Evolutionary conservation across 371 early-diverging fungal species (phyloP).

Genomic region (Chytridiales sp.): DNA sequence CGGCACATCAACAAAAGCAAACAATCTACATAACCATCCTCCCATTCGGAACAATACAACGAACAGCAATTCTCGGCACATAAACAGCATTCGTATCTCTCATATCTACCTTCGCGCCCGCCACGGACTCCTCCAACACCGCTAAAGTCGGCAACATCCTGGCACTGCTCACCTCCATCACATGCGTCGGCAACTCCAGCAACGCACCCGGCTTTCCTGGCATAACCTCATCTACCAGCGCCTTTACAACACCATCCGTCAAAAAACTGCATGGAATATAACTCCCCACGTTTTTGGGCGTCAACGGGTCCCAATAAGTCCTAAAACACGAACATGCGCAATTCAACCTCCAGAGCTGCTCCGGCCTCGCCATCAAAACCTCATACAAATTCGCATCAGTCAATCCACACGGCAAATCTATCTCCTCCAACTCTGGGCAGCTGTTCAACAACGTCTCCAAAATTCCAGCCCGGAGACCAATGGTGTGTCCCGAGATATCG

Average conservation of each 20-base stretch:
- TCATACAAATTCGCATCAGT: slow-evolving; percentile 27
- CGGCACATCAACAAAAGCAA: too few relatives aligned
- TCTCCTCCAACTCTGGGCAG: slow-evolving; percentile 23
- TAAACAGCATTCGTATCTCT: slow-evolving; percentile 26
- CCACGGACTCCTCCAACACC: slow-evolving; percentile 22
- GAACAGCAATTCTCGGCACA: slow-evolving; percentile 27
- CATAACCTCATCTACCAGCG: slow-evolving; percentile 24
- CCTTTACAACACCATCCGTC: slow-evolving; percentile 24
- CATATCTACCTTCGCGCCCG: slow-evolving; percentile 28
- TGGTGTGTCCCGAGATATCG: slow-evolving; percentile 31
- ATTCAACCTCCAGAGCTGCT: slow-evolving; percentile 26
- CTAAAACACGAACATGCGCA: slow-evolving; percentile 22
- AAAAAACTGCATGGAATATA: slow-evolving; percentile 21
- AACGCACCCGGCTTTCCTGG: slow-evolving; percentile 28
- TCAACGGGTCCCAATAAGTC: slow-evolving; percentile 13
- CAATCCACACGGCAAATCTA: slow-evolving; percentile 30
- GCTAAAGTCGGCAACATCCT: slow-evolving; percentile 21
- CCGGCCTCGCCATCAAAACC: slow-evolving; percentile 18
- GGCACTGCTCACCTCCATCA: slow-evolving; percentile 26
- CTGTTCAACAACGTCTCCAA: slow-evolving; percentile 16
- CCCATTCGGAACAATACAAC: slow-evolving; percentile 24
- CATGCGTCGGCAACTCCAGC: slow-evolving; percentile 26
- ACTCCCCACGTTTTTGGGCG: neutral
- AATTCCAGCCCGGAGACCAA: slow-evolving; percentile 14
- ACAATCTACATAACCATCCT: slow-evolving; percentile 10